Conservation (phyloP, 345 rosid species). For the Pistacia vera region DNA sequence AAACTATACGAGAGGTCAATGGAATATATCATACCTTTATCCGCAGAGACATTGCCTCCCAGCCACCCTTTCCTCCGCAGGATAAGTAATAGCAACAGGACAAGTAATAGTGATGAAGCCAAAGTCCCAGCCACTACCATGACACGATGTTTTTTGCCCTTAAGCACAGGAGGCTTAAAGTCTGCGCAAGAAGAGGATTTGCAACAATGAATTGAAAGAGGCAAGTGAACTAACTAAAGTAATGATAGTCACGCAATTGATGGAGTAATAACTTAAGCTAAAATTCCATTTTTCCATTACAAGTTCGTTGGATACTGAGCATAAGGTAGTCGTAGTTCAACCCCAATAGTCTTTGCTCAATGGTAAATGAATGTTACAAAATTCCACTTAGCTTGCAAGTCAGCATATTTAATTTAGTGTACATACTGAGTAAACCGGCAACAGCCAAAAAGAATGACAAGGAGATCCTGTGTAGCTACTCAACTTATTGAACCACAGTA, state of each 20-base stretch:
- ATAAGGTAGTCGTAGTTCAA: not conserved
- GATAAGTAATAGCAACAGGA: constrained; percentile 37
- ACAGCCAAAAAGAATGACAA: too few species aligned
- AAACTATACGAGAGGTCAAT: not conserved
- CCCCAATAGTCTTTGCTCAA: not conserved
- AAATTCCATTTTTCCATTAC: not conserved
- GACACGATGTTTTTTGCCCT: constrained; percentile 28
- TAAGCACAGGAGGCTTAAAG: constrained; percentile 51
- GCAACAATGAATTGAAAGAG: constrained; percentile 10
- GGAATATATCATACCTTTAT: constrained; percentile 50
- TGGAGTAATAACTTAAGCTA: not conserved
- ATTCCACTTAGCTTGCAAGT: not conserved
- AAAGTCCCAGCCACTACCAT: constrained; percentile 32
- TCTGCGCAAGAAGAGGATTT: constrained; percentile 40
- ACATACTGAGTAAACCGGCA: too few species aligned
- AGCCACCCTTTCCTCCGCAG: constrained; percentile 56
- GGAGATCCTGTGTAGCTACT: too few species aligned
- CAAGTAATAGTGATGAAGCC: constrained; percentile 38
- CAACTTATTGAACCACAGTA: too few species aligned
- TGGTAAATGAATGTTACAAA: not conserved
- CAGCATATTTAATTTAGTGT: too few species aligned
- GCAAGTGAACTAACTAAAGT: not conserved
- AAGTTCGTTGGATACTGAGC: not conserved
- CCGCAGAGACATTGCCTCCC: constrained; percentile 49
- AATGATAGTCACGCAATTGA: not conserved